Evolutionary conservation across 2,329 filamentous ascomycete genomes (phyloP), one percentile per base, ranked within the genome.

Genomic region (Botrytis medusae): DNA sequence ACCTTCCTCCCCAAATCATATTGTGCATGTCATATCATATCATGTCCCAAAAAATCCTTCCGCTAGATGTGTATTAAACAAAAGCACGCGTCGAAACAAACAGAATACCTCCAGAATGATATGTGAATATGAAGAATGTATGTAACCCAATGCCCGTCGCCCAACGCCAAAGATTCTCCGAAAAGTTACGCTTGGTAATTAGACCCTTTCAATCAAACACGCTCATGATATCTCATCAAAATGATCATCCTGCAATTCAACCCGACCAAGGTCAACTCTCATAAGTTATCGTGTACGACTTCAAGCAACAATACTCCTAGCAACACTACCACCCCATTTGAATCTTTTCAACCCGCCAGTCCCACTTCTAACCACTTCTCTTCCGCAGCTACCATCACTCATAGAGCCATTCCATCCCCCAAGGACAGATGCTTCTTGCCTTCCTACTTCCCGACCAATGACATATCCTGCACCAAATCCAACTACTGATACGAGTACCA

Each of bases 391-490:
- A 77, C 77, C 34, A 75, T 69, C 34, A 77, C 37, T 63, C 3
- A 73, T 73, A 6, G 73, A 72, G 0, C 78, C 77, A 71, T 79
- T 79, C 64, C 80, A 72, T 2, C 76, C 76, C 40, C 72, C 73
- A 54, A 81, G 71, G 0, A 74, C 83, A 8, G 34, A 68, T 22
- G 64, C 54, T 78, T 92, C 89, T 76, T 91, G 88, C 48, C 88
- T 85, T 4, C 90, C 90, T 37, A 90, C 89, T 77, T 92, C 90
- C 40, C 89, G 84, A 8, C 90, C 90, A 74, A 91, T 89, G 37
- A 91, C 89, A 78, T 91, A 91, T 18, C 90, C 90, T 14, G 90
- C 90, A 4, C 90, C 89, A 76, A 92, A 92, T 2, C 90, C 90
- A 48, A 92, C 89, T 1, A 91, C 90, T 12, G 88, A 90, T 4